Evolutionary conservation across 805 yeast species (phyloP), one percentile per base, ranked within the genome.

Genomic region (Sugiyamaella valdiviana): DNA sequence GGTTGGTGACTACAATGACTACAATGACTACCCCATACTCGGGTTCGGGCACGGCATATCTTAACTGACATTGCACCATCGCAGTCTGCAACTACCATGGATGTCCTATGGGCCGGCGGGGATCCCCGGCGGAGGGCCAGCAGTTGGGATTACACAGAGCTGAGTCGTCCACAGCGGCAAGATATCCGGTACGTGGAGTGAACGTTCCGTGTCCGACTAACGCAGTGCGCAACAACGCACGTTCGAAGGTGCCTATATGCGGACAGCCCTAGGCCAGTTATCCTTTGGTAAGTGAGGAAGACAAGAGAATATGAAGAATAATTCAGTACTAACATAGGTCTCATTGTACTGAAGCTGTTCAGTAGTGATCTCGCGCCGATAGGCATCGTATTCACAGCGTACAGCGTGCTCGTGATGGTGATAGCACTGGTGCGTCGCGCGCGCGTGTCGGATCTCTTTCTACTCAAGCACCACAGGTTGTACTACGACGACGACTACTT

Each of bases 161-260:
- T 46, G 10, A 46, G 24, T 17, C 19, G 36, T 22, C n/a, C 22
- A 19, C 44, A 35, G 10, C 29, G 40, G 23, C 50, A 46, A 22
- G 50, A 46, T 26, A 40, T 45, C 12, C 17, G 42, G 42, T 39
- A 21, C 12, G n/a, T 9, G 10, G 5, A 36, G 17, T 15, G 39
- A 10, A 17, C 20, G 4, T 10, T 10, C 6, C n/a, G n/a, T 10
- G 44, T 4, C 7, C 32, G 15, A 29, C 35, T 24, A 29, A 14
- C n/a, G n/a, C n/a, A 22, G 20, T 56, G 93, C 91, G 0, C 83
- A 83, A 57, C 93, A 85, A 64, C 65, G 95, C 49, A 85, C 95
- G 0, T 85, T 84, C 58, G 93, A 85, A 60, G 95, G 95, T 0
- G 90, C 95, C 1, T 85, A 86, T 59, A 71, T 83, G 21, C 65